A percentile compares a stretch with the other conserved stretches of the same genome.
Conservation (phyloP, 257 asterid genomes). For the Coffea canephora region DNA sequence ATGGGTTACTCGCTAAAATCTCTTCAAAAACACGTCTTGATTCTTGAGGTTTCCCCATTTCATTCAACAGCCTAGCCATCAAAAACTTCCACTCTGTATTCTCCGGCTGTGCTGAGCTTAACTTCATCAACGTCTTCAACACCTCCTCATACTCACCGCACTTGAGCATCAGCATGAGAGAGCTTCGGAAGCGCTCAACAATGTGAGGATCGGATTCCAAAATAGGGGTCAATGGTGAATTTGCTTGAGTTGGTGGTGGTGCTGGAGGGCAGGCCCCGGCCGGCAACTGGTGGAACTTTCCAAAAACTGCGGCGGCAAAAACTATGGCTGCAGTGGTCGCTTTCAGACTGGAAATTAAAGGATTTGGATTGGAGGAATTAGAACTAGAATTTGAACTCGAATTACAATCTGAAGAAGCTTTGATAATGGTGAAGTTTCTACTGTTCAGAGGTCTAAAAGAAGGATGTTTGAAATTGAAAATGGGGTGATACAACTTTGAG, state of each 20-base stretch:
- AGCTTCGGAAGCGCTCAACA: slow-evolving; percentile 43
- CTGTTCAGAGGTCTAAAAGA: not conserved
- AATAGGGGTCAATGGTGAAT: slow-evolving; percentile 46
- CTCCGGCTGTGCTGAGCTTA: slow-evolving; percentile 67
- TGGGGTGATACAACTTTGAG: not conserved
- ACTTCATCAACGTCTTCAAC: slow-evolving; percentile 43
- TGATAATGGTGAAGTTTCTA: slow-evolving; percentile 18
- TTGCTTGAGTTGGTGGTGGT: slow-evolving; percentile 16
- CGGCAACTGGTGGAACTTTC: slow-evolving; percentile 33
- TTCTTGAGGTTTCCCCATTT: slow-evolving; percentile 51
- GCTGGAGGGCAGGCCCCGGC: slow-evolving; percentile 30
- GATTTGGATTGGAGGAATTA: slow-evolving; percentile 11
- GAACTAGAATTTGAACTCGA: slow-evolving; percentile 7
- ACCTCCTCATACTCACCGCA: slow-evolving; percentile 70
- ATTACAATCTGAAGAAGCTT: not conserved
- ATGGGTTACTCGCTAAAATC: slow-evolving; percentile 46
- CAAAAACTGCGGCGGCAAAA: slow-evolving; percentile 51
- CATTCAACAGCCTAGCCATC: slow-evolving; percentile 60
- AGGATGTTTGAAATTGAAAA: not conserved
- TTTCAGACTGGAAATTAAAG: slow-evolving; percentile 37
- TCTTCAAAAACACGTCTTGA: slow-evolving; percentile 60
- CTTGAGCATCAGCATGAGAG: slow-evolving; percentile 65
- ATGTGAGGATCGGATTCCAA: slow-evolving; percentile 54
- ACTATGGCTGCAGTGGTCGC: slow-evolving; percentile 44
- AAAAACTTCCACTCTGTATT: slow-evolving; percentile 65